Percentiles rank a stretch among this genome's conserved stretches.
Conservation (phyloP, 306 rosid genomes). For the Canavalia gladiata region DNA sequence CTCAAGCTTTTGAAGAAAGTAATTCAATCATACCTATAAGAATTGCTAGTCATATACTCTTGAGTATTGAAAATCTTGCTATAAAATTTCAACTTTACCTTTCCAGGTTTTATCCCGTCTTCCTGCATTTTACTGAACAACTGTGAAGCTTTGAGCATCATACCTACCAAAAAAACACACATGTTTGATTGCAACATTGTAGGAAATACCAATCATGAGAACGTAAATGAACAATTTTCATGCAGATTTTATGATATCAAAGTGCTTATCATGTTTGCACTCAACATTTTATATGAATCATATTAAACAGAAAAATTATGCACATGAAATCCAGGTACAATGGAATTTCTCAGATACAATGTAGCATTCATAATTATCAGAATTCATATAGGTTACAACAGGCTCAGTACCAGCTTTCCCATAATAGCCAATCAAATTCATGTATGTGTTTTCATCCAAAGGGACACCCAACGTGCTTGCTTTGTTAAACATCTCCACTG, state of each 20-base stretch:
- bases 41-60: slow-evolving; percentile 21
- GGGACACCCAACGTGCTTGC: slow-evolving; percentile 62
- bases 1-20: slow-evolving; percentile 24
- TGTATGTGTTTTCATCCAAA: slow-evolving; percentile 79
- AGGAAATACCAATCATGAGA: slow-evolving; percentile 25
- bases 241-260: neutral
- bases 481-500: slow-evolving; percentile 76
- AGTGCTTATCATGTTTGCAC: slow-evolving; percentile 3
- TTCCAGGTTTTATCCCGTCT: slow-evolving; percentile 82
- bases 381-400: slow-evolving; percentile 18
- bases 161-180: slow-evolving; percentile 63
- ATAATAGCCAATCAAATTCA: slow-evolving; percentile 84
- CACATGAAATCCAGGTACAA: slow-evolving; percentile 34
- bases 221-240: slow-evolving; percentile 28
- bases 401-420: slow-evolving; percentile 85
- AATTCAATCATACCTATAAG: slow-evolving; percentile 13
- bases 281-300: slow-evolving; percentile 25
- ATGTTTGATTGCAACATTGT: neutral
- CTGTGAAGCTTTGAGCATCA: slow-evolving; percentile 72
- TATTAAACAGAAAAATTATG: neutral
- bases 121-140: slow-evolving; percentile 82
- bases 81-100: slow-evolving; percentile 57
- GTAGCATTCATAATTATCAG: slow-evolving; percentile 42
- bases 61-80: slow-evolving; percentile 19
- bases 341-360: slow-evolving; percentile 11